Base-by-base conservation (phyloP, 2,329 filamentous ascomycete species). In the Tolypocladium ophioglossoides region DNA sequence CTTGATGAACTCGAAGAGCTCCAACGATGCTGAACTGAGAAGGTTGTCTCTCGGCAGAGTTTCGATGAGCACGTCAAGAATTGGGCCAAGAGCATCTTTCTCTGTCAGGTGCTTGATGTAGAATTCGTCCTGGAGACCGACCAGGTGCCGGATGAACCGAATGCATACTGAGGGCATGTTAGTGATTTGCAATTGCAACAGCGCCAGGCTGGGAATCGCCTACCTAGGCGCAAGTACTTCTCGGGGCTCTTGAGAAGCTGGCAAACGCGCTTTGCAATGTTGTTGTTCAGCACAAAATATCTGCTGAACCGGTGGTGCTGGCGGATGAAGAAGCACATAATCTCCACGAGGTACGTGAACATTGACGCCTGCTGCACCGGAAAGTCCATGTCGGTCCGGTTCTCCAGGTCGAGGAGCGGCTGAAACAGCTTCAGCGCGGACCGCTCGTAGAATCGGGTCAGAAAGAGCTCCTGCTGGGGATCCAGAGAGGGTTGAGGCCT, bases 21-120 rank as follows among this genome's bases (percentile, higher is more conserved):
- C 94, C 11, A 97, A 78, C 62, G 90, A 96, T 10, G 91, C 92
- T 0, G 92, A 97, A 68, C 94, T 95, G 35, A 97, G 78, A 3
- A 99, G 78, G 62, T 96, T 97, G 69, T 99, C 92, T 44, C 91
- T 83, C 1, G 91, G 89, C 81, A 96, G 87, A 0, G 90, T 94
- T 60, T 88, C 83, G 54, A 87, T 80, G 37, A 97, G 80, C 39
- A 96, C 85, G 60, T 94, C 83, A 16, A 99, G 76, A 37, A 97
- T 88, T 1, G 91, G 87, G 41, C 87, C 88, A 56, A 97, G 84
- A 0, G 94, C 83, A 56, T 85, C 83, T 66, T 91, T 87, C 61
- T 91, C 84, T 30, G 86, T 87, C 62, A 97, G 81, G 62, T 96
- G 86, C 53, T 85, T 86, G 63, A 90, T 85, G 68, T 96, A 96